Conservation (phyloP, 257 asterid species). For the Parsonsia alboflavescens region DNA sequence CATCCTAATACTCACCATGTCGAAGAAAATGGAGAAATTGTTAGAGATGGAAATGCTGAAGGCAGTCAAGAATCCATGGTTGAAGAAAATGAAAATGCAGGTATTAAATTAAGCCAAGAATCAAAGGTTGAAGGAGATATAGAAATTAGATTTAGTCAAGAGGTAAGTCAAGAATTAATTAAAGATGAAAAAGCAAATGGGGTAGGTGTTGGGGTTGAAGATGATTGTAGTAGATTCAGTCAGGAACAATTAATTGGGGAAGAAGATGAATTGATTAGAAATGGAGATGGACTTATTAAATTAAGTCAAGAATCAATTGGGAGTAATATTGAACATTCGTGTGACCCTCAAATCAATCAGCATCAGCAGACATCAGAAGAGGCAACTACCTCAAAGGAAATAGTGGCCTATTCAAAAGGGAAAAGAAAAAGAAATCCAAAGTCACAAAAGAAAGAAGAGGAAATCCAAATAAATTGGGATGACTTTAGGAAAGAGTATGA, state of each 20-base stretch:
- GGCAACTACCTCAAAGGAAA: neutral
- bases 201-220: neutral
- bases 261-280: neutral
- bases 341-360: neutral
- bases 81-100: no score
- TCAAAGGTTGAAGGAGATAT: no score
- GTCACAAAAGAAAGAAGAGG: conserved; percentile 4
- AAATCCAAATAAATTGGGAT: conserved; percentile 19
- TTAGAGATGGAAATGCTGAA: no score
- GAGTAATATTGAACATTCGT: neutral
- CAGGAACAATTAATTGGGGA: no score
- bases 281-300: neutral
- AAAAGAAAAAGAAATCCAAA: neutral
- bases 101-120: no score
- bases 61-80: no score
- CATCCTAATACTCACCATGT: neutral
- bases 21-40: no score
- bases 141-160: no score
- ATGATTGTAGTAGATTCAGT: neutral
- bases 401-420: neutral
- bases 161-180: no score
- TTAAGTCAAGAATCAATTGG: neutral
- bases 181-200: no score
- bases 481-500: conserved; percentile 15
- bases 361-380: no score